Conservation (phyloP, 768 basidiomycete species). For the Hirschioporus abietinus region DNA sequence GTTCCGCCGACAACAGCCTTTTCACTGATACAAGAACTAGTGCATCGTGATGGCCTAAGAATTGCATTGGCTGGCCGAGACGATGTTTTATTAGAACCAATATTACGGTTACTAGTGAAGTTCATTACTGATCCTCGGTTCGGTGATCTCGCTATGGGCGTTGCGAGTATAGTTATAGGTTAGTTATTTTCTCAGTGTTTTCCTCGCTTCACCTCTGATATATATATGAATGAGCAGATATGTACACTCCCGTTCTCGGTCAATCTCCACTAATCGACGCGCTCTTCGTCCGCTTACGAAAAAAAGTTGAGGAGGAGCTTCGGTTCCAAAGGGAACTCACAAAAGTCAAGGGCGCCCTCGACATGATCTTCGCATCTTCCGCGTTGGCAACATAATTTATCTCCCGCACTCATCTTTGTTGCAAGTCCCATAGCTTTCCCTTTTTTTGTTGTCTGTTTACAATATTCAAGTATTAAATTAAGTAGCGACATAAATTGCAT, state of each 20-base stretch:
- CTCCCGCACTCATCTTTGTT: not conserved
- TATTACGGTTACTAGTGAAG: conserved; percentile 81
- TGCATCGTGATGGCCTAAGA: conserved; percentile 84
- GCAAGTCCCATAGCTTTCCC: not conserved
- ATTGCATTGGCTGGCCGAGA: conserved; percentile 87
- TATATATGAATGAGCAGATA: conserved; percentile 46
- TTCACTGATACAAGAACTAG: conserved; percentile 86
- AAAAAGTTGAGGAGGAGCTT: conserved; percentile 81
- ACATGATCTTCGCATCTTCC: conserved; percentile 78
- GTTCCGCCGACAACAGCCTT: conserved; percentile 83
- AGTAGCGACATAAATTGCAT: conserved; percentile 6
- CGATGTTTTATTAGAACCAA: conserved; percentile 87
- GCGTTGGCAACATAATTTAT: conserved; percentile 25
- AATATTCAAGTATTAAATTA: not conserved
- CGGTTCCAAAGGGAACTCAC: conserved; percentile 83
- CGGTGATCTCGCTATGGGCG: conserved; percentile 81
- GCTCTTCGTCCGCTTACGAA: conserved; percentile 73
- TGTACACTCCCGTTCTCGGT: conserved; percentile 89
- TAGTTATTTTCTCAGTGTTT: conserved; percentile 21
- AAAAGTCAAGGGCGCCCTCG: conserved; percentile 79
- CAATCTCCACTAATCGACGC: conserved; percentile 91
- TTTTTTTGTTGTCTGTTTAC: not conserved
- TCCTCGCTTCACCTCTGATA: conserved; percentile 5
- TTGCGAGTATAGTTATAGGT: conserved; percentile 83
- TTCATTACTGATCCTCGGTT: conserved; percentile 88